Base-by-base conservation (phyloP, 2,329 filamentous ascomycete genomes). In the Colletotrichum sp. region DNA sequence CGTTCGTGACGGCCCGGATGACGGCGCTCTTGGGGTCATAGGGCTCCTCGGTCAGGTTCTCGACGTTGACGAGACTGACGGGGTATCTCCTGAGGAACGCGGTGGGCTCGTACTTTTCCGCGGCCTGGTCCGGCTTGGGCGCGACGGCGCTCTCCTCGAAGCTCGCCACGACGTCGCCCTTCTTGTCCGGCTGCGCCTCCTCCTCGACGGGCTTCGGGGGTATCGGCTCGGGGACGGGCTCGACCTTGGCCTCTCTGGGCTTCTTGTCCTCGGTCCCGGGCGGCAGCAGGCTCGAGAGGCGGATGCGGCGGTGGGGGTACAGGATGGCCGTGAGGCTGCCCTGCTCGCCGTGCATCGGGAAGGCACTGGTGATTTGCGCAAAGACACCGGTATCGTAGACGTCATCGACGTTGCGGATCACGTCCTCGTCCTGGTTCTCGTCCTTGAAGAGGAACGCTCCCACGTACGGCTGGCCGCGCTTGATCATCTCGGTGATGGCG, bases 381-480 rank as follows among this genome's bases (percentile, higher is more conserved):
- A 99, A 99, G 3, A 98, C 97, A 76, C 97, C 97, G 18, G 97
- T 95, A 79, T 98, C 96, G 84, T 99, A 95, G 34, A 99, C 96
- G 80, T 99, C 97, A 76, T 96, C 94, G 32, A 94, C 89, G 78
- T 93, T 96, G 78, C 96, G 94, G 82, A 99, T 98, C 64, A 97
- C 92, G 84, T 99, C 97, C 82, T 95, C 95, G 83, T 98, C 97
- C 77, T 95, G 94, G 77, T 95, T 94, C 82, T 98, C 96, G 82
- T 99, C 96, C 85, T 98, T 98, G 88, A 98, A 96, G 81, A 99
- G 85, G 86, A 99, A 99, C 4, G 96, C 96, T 77, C 97, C 97
- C 55, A 99, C 95, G 81, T 99, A 99, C 28, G 96, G 97, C 84
- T 99, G 97, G 1, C 97, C 97, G 68, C 96, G 91, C 89, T 98